Conservation (phyloP, 2,329 filamentous ascomycete genomes). For the Xylariaceae sp. region DNA sequence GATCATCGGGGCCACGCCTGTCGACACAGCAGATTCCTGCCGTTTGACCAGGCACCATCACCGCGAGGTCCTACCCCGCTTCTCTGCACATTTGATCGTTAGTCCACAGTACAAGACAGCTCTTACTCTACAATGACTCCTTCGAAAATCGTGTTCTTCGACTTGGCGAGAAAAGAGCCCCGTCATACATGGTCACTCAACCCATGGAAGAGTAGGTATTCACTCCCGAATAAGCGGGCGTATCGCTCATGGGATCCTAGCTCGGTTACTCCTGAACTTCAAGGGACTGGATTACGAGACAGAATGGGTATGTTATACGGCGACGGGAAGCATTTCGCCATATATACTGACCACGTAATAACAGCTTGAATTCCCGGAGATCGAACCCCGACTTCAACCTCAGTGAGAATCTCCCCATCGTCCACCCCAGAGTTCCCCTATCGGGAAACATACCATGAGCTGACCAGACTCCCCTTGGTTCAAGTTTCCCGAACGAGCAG, state of each 20-base stretch:
- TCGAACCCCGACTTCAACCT: constrained; percentile 50
- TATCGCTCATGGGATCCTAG: constrained; percentile 34
- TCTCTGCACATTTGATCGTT: not conserved
- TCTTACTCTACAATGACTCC: constrained; percentile 17
- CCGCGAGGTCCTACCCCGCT: not conserved
- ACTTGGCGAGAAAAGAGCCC: constrained; percentile 51
- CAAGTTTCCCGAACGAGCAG: constrained; percentile 38
- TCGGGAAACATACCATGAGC: not conserved
- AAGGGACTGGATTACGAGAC: constrained; percentile 63
- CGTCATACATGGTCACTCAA: constrained; percentile 58
- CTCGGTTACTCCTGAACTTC: constrained; percentile 60
- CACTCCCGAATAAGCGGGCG: not conserved
- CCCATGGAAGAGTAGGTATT: constrained; percentile 59
- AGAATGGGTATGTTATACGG: constrained; percentile 45
- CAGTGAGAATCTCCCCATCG: constrained; percentile 37
- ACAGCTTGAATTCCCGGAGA: constrained; percentile 59
- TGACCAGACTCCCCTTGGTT: not conserved
- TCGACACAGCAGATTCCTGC: too few relatives aligned
- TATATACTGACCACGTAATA: constrained; percentile 2
- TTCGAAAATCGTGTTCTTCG: constrained; percentile 49
- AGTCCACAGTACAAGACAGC: not conserved
- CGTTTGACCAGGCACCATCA: too few relatives aligned
- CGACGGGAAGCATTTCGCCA: not conserved
- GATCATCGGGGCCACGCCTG: too few relatives aligned
- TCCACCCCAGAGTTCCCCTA: not conserved